Percentiles rank a stretch among this genome's conserved stretches.
Evolutionary conservation across 225 moss, liverwort and hornwort species (phyloP).

Genomic region (Lunularia cruciata): DNA sequence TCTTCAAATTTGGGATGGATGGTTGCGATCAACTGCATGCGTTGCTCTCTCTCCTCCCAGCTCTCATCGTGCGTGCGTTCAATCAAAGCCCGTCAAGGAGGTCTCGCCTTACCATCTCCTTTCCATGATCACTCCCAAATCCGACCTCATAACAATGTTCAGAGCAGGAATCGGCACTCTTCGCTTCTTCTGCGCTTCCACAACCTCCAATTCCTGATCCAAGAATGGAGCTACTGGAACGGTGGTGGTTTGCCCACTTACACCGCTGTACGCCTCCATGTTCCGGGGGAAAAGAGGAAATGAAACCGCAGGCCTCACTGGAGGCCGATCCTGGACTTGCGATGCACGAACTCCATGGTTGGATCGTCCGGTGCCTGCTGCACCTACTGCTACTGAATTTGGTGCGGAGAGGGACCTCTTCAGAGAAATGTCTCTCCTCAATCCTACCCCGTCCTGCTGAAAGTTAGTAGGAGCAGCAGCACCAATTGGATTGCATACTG

Average conservation of each 20-base stretch:
- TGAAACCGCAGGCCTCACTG: constrained; percentile 20
- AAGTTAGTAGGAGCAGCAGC: not conserved
- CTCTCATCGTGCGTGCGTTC: not conserved
- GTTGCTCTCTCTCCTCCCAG: too few species aligned
- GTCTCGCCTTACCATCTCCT: constrained; percentile 17
- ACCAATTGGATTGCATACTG: not conserved
- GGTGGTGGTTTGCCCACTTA: constrained; percentile 12
- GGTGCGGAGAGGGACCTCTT: not conserved
- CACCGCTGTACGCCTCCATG: constrained; percentile 21
- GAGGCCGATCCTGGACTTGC: constrained; percentile 3
- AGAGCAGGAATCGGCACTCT: constrained; percentile 2
- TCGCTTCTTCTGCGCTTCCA: not conserved
- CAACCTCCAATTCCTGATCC: not conserved
- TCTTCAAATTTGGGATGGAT: not conserved
- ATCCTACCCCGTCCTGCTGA: not conserved
- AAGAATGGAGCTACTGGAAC: not conserved
- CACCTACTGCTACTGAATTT: constrained; percentile 10
- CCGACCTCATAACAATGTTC: constrained; percentile 20
- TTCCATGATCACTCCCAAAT: constrained; percentile 8
- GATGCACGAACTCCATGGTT: constrained; percentile 7
- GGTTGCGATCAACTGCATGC: not conserved
- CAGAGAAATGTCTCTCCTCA: constrained; percentile 5
- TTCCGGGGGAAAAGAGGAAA: constrained; percentile 23
- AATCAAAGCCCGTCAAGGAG: not conserved
- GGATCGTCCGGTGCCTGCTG: not conserved